phyloP scores from a whole-genome alignment of 345 rosid genomes.

The Lepidium aucheri region DNA sequence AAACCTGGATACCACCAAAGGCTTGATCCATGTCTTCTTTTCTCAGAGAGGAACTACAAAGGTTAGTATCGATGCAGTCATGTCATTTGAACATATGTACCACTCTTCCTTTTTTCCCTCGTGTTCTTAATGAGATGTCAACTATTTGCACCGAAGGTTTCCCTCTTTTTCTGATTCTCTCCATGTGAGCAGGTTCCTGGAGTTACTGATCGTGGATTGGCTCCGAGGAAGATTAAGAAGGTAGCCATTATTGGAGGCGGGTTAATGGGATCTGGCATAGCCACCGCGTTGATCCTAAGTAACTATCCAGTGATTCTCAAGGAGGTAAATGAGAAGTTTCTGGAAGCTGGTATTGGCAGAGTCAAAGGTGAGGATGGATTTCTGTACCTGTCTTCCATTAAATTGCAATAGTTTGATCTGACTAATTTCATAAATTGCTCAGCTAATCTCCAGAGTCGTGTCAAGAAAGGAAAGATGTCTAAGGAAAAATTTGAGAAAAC shows the following conservation, averaged over 20 bases:
- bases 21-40: conserved; percentile 87
- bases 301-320: conserved; percentile 78
- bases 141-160: background rate
- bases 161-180: background rate
- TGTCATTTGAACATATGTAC: background rate
- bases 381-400: conserved; percentile 4
- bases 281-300: conserved; percentile 76
- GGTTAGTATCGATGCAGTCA: conserved; percentile 33
- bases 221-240: conserved; percentile 61
- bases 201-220: conserved; percentile 65
- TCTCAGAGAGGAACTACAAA: conserved; percentile 82
- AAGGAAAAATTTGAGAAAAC: conserved; percentile 75
- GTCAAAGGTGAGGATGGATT: conserved; percentile 51
- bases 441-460: conserved; percentile 91
- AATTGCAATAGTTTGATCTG: conserved; percentile 15
- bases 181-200: conserved; percentile 65
- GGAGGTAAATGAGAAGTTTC: conserved; percentile 81
- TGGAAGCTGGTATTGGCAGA: conserved; percentile 82
- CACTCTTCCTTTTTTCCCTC: background rate
- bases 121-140: background rate
- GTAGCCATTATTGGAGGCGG: conserved; percentile 97
- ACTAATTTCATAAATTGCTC: conserved; percentile 12
- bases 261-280: conserved; percentile 98
- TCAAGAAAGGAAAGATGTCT: conserved; percentile 78
- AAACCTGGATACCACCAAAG: conserved; percentile 59